Evolutionary conservation across 2,329 filamentous ascomycete genomes (phyloP), one percentile per base, ranked within the genome.

Genomic region (Keithomyces neogunnii): DNA sequence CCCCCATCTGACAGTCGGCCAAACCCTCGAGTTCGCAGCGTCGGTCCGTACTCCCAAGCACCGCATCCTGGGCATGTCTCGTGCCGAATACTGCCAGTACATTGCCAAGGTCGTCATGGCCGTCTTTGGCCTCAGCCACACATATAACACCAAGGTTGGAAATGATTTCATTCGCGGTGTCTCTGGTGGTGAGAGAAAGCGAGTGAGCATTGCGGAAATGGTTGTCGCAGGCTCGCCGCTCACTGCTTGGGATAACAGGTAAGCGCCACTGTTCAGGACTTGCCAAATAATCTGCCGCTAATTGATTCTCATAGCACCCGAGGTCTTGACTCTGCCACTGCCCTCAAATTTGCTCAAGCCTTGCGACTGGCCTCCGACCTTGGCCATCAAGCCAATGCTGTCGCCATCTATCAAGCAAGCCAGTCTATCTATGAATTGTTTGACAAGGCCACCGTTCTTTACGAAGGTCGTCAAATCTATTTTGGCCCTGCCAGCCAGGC

Each of bases 141-240:
- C 85, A 0, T 73, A 85, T 58, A 77, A 84, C 53, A 90, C 87
- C 5, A 86, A 84, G 59, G 84, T 91, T 10, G 88, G 88, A 6
- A 82, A 89, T 53, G 85, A 89, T 57, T 81, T 86, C 43, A 75
- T 90, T 9, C 81, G 85, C 1, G 88, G 88, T 47, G 78, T 88
- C 0, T 84, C 78, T 6, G 85, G 85, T 30, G 85, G 85, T 38
- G 85, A 88, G 64, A 74, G 84, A 51, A 91, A 93, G 70, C 82
- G 89, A 63, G 88, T 95, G 4, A 87, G 83, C 44, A 89, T 93
- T 55, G 87, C 86, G 1, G 88, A 93, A 66, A 88, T 88, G 57
- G 77, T 85, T 53, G 72, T 90, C 9, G 84, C 84, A 13, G 72
- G 75, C 35, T 78, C 80, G 0, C 77, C 77, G 0, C 65, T 82